Percentiles rank a stretch among this genome's conserved stretches.
phyloP scores from a whole-genome alignment of 2,329 filamentous ascomycete species.

The Ophiocordyceps camponoti-saundersi region DNA sequence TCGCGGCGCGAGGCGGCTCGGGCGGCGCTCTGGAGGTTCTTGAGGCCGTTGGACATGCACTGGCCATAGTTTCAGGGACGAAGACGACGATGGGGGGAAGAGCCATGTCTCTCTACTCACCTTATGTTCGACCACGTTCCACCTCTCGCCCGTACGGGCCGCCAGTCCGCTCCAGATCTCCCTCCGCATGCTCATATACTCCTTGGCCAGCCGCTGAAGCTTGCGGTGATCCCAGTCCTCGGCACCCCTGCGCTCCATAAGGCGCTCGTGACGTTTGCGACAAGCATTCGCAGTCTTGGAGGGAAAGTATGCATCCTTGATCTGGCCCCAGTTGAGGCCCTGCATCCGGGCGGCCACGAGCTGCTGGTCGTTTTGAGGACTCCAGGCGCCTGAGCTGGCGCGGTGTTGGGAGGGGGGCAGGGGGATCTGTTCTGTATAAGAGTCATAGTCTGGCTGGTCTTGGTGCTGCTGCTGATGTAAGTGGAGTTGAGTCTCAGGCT shows the following conservation, averaged over 20 bases:
- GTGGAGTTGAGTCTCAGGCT: neutral
- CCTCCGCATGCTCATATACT: slow-evolving; percentile 64
- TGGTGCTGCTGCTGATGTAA: slow-evolving; percentile 12
- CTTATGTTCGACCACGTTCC: slow-evolving; percentile 51
- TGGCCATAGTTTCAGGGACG: neutral
- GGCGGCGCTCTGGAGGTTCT: slow-evolving; percentile 57
- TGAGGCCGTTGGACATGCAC: slow-evolving; percentile 74
- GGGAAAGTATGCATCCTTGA: slow-evolving; percentile 60
- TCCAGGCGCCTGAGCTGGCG: slow-evolving; percentile 53
- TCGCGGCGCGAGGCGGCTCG: slow-evolving; percentile 50
- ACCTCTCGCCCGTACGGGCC: slow-evolving; percentile 63
- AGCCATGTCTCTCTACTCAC: slow-evolving; percentile 16
- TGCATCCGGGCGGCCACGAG: slow-evolving; percentile 55
- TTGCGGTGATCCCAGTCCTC: slow-evolving; percentile 68
- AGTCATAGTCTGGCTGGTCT: slow-evolving; percentile 17
- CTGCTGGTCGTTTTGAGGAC: slow-evolving; percentile 53
- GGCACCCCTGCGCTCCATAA: slow-evolving; percentile 58
- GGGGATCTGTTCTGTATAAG: slow-evolving; percentile 17
- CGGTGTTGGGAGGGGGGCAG: slow-evolving; percentile 31
- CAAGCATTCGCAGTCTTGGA: slow-evolving; percentile 69
- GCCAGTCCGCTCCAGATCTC: slow-evolving; percentile 71
- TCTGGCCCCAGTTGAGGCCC: slow-evolving; percentile 71
- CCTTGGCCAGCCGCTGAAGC: slow-evolving; percentile 55
- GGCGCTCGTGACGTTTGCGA: slow-evolving; percentile 72
- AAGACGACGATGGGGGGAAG: neutral